Conservation (phyloP, 495 filamentous ascomycete genomes). For the Xeromyces bisporus region DNA sequence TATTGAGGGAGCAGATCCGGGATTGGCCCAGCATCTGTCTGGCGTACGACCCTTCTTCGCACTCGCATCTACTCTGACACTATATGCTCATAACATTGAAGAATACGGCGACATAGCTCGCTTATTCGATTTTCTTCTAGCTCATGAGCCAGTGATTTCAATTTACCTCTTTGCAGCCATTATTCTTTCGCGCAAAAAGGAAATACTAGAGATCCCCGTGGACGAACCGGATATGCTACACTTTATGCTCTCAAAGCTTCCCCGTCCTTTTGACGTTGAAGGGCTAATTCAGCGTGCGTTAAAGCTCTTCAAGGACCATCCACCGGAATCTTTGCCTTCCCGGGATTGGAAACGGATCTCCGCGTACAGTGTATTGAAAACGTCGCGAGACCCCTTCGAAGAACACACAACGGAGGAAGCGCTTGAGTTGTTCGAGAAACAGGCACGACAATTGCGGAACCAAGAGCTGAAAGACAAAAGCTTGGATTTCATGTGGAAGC, state of each 20-base stretch:
- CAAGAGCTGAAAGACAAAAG: slow-evolving; percentile 39
- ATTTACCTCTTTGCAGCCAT: slow-evolving; percentile 88
- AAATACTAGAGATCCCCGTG: slow-evolving; percentile 61
- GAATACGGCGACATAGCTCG: slow-evolving; percentile 74
- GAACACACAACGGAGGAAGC: slow-evolving; percentile 43
- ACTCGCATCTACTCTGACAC: slow-evolving; percentile 70
- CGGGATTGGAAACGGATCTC: slow-evolving; percentile 56
- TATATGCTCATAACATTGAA: slow-evolving; percentile 92
- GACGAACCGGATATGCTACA: slow-evolving; percentile 94
- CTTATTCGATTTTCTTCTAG: slow-evolving; percentile 80
- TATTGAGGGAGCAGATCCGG: slow-evolving; percentile 47
- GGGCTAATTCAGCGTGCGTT: slow-evolving; percentile 48
- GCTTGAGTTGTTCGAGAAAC: slow-evolving; percentile 43
- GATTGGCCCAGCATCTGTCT: slow-evolving; percentile 54
- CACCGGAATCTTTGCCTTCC: slow-evolving; percentile 51
- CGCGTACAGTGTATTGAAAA: slow-evolving; percentile 65
- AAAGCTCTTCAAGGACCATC: slow-evolving; percentile 42
- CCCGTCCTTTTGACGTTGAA: slow-evolving; percentile 70
- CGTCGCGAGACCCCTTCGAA: slow-evolving; percentile 35
- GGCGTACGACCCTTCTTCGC: slow-evolving; percentile 81
- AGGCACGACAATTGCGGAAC: slow-evolving; percentile 49
- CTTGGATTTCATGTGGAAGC: slow-evolving; percentile 37
- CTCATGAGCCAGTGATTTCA: slow-evolving; percentile 65
- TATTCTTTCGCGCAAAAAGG: slow-evolving; percentile 57
- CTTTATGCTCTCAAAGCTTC: slow-evolving; percentile 72